A percentile compares a stretch with the other conserved stretches of the same genome.
Conservation (phyloP, 2,329 filamentous ascomycete genomes). For the Septoria petroselini region DNA sequence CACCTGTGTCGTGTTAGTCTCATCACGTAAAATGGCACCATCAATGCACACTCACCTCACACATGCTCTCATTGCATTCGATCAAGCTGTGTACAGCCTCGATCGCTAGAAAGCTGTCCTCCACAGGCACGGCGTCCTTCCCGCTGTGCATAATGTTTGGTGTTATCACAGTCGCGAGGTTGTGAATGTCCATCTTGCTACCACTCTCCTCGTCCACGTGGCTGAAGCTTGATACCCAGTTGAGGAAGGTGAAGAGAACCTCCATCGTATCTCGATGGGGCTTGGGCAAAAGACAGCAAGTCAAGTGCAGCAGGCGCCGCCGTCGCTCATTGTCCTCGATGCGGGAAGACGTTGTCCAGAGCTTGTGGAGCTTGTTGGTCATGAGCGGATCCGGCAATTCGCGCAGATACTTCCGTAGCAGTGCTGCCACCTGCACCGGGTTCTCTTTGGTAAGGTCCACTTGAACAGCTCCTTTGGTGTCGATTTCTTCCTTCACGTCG, state of each 20-base stretch:
- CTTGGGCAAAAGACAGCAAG: slow-evolving; percentile 90
- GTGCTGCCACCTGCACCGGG: slow-evolving; percentile 87
- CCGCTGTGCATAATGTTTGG: slow-evolving; percentile 76
- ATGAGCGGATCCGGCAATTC: slow-evolving; percentile 92
- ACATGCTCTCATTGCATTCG: slow-evolving; percentile 92
- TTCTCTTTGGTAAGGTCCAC: slow-evolving; percentile 85
- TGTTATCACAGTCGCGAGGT: slow-evolving; percentile 93
- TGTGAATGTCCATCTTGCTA: slow-evolving; percentile 98
- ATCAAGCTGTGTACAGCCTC: slow-evolving; percentile 90
- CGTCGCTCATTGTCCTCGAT: slow-evolving; percentile 77
- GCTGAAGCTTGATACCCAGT: slow-evolving; percentile 96
- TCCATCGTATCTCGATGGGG: slow-evolving; percentile 90
- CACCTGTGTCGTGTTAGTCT: slow-evolving; percentile 58
- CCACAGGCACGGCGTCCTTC: slow-evolving; percentile 43
- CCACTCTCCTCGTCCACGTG: slow-evolving; percentile 95
- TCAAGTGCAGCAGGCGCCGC: slow-evolving; percentile 80
- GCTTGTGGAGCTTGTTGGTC: slow-evolving; percentile 87
- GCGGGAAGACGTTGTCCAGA: slow-evolving; percentile 87
- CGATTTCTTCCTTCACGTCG: slow-evolving; percentile 80
- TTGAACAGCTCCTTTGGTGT: slow-evolving; percentile 77
- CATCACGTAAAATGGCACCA: background rate
- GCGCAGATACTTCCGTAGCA: slow-evolving; percentile 91
- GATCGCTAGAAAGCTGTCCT: slow-evolving; percentile 90
- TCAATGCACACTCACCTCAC: slow-evolving; percentile 67
- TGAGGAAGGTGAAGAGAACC: slow-evolving; percentile 91